phyloP scores from a whole-genome alignment of 179 eudicot genomes.

The Gypsophila paniculata region DNA sequence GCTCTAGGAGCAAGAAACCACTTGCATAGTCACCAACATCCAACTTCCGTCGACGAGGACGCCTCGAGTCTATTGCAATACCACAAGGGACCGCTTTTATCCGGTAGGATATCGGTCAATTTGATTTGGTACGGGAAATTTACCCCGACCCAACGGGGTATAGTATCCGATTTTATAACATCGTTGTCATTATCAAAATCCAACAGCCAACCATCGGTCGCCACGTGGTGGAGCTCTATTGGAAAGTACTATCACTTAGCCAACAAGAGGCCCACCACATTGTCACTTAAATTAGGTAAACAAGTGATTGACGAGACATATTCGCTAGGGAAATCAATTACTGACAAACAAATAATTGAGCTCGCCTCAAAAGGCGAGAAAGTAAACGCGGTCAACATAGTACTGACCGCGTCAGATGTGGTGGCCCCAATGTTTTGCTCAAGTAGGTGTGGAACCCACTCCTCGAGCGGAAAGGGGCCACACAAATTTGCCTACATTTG shows the following conservation, averaged over 20 bases:
- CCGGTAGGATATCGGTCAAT: conserved; percentile 48
- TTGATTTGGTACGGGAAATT: conserved; percentile 71
- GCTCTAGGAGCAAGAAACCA: background rate
- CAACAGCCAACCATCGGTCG: conserved; percentile 29
- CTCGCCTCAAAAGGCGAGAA: conserved; percentile 31
- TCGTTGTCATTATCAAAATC: conserved; percentile 34
- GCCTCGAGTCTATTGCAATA: conserved; percentile 30
- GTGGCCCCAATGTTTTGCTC: conserved; percentile 25
- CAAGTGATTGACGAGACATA: conserved; percentile 29
- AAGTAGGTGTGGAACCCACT: conserved; percentile 29
- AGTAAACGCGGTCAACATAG: conserved; percentile 29
- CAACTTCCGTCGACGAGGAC: conserved; percentile 10
- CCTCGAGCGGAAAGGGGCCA: conserved; percentile 7
- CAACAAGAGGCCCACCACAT: conserved; percentile 23
- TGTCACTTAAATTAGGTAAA: conserved; percentile 16
- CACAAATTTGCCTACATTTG: conserved; percentile 32
- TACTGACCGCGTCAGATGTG: conserved; percentile 40
- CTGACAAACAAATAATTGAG: conserved; percentile 22
- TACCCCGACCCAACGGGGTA: conserved; percentile 49
- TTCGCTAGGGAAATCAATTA: conserved; percentile 35
- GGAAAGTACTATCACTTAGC: conserved; percentile 30
- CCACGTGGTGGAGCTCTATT: conserved; percentile 40
- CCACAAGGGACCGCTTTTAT: conserved; percentile 61
- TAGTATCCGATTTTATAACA: conserved; percentile 48
- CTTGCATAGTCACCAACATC: conserved; percentile 12